Percentiles rank a stretch among this genome's conserved stretches.
Conservation (phyloP, 1,139 yeast species). For the Starmera stellimalicola region DNA sequence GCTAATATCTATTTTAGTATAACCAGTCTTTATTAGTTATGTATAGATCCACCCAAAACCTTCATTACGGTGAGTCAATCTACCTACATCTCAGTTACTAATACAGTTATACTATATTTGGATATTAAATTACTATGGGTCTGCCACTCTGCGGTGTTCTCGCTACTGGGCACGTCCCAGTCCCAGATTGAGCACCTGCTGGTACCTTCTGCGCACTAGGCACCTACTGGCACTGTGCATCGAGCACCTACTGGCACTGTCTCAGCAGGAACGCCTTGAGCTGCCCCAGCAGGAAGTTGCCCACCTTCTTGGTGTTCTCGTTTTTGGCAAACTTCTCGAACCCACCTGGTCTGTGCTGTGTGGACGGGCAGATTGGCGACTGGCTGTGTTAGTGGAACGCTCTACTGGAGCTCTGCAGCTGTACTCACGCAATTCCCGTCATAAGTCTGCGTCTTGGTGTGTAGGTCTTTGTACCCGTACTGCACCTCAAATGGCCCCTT, state of each 20-base stretch:
- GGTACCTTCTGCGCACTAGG: no score
- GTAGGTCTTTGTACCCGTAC: conserved; percentile 13
- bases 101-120: no score
- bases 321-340: conserved; percentile 13
- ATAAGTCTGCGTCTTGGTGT: conserved; percentile 7
- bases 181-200: no score
- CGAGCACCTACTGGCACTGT: conserved; percentile 6
- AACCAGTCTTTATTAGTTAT: no score
- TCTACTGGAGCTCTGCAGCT: conserved; percentile 1
- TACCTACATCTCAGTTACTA: no score
- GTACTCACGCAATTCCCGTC: conserved; percentile 9
- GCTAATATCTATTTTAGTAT: no score
- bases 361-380: conserved; percentile 11
- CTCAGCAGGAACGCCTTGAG: conserved; percentile 8
- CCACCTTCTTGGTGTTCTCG: conserved; percentile 18
- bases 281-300: conserved; percentile 11
- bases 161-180: no score
- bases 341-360: conserved; percentile 6
- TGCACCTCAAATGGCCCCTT: conserved; percentile 13
- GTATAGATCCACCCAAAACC: no score
- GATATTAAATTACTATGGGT: no score
- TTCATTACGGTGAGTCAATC: no score
- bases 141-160: no score
- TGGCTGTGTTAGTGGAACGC: conserved; percentile 2
- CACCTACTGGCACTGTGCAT: not conserved